Conservation (phyloP, 371 early-diverging fungal species). For the Mortierella sp. region DNA sequence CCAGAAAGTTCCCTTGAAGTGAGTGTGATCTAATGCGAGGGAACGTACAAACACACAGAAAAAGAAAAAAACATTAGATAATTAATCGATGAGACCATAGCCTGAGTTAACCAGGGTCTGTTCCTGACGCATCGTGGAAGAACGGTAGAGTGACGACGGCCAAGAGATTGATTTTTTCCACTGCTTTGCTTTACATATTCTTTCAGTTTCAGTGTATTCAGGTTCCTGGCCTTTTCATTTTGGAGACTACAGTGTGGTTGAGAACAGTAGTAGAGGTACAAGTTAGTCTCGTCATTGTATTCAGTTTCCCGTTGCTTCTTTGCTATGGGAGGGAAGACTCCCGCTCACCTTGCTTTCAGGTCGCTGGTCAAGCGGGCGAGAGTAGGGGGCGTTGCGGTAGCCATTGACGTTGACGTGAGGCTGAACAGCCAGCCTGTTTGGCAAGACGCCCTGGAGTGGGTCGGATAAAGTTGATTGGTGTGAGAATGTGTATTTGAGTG, state of each 20-base stretch:
- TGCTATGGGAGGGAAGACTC: neutral
- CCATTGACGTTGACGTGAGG: slow-evolving; percentile 27
- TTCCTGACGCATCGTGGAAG: neutral
- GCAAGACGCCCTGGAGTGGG: slow-evolving; percentile 8
- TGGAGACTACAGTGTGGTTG: slow-evolving; percentile 24
- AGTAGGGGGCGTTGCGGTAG: slow-evolving; percentile 36
- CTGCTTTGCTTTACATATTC: slow-evolving; percentile 38
- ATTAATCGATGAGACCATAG: neutral
- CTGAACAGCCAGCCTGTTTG: slow-evolving; percentile 19
- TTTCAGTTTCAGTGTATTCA: slow-evolving; percentile 30
- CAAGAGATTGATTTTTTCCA: neutral
- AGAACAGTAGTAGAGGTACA: neutral
- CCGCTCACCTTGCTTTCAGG: slow-evolving; percentile 43
- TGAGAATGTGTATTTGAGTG: neutral
- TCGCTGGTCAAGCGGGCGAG: slow-evolving; percentile 45
- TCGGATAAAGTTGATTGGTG: neutral
- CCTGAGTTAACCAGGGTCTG: neutral
- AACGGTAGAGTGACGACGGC: neutral
- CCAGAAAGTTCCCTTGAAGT: slow-evolving; percentile 38
- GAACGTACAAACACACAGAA: neutral
- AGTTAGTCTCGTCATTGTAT: neutral
- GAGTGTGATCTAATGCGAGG: slow-evolving; percentile 31
- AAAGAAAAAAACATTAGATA: neutral
- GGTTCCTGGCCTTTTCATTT: slow-evolving; percentile 33
- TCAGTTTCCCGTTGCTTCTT: neutral